Percentiles rank a stretch among this genome's conserved stretches.
phyloP scores from a whole-genome alignment of 345 rosid species.

The Citrus australasica region DNA sequence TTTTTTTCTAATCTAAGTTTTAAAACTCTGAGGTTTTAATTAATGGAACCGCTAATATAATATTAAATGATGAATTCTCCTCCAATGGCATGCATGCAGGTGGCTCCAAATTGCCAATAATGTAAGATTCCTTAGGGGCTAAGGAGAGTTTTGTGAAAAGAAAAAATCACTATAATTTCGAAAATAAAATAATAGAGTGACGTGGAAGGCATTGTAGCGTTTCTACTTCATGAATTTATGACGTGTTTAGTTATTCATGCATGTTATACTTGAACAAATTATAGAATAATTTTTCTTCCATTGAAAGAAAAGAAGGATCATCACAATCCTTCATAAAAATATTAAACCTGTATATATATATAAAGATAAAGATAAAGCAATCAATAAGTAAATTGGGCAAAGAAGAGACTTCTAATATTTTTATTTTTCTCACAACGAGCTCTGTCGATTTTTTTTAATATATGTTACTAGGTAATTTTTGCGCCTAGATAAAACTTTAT shows the following conservation, averaged over 20 bases:
- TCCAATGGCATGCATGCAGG: neutral
- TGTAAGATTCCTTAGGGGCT: neutral
- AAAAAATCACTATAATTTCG: neutral
- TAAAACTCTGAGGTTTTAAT: neutral
- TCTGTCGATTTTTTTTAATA: no score
- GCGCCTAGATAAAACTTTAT: neutral
- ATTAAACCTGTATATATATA: no score
- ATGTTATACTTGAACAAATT: no score
- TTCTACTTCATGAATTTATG: neutral
- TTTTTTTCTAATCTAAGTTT: neutral
- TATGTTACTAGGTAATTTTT: neutral
- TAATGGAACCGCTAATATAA: neutral
- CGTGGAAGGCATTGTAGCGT: neutral
- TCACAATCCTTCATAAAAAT: no score
- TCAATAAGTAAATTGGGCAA: neutral
- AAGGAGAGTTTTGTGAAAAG: neutral
- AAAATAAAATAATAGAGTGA: neutral
- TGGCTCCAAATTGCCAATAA: neutral
- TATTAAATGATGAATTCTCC: neutral
- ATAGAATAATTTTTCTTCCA: neutral
- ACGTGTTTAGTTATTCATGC: no score
- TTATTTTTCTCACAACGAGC: neutral
- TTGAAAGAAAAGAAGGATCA: neutral
- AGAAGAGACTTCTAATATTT: neutral
- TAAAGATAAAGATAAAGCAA: neutral